Percentiles rank a stretch among this genome's conserved stretches.
phyloP scores from a whole-genome alignment of 768 basidiomycete genomes.

The Hygrocybe punicea region DNA sequence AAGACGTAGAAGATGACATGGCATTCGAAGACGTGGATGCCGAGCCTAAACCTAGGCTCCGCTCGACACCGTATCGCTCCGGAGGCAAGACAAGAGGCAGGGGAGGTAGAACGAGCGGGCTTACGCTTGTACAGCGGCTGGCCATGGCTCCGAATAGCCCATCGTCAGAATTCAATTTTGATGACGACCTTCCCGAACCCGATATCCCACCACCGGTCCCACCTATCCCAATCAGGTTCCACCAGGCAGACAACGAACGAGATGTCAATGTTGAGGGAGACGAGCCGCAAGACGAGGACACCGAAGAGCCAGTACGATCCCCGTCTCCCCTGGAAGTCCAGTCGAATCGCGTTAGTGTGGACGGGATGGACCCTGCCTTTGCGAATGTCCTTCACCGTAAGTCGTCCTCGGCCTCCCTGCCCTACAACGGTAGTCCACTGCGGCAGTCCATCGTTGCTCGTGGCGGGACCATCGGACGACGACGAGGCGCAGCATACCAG shows the following conservation, averaged over 20 bases:
- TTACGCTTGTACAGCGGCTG: constrained; percentile 59
- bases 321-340: constrained; percentile 38
- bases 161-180: constrained; percentile 46
- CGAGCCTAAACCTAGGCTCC: constrained; percentile 36
- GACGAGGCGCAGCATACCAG: constrained; percentile 66
- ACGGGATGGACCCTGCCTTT: constrained; percentile 85
- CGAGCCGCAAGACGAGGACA: constrained; percentile 27
- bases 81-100: constrained; percentile 49
- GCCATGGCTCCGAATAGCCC: constrained; percentile 55
- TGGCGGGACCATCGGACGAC: constrained; percentile 49
- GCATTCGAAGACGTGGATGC: constrained; percentile 48
- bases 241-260: constrained; percentile 31
- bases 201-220: constrained; percentile 41
- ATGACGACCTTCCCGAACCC: constrained; percentile 27
- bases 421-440: constrained; percentile 54
- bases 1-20: constrained; percentile 46
- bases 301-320: constrained; percentile 30
- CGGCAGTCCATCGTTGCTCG: constrained; percentile 55
- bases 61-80: constrained; percentile 55
- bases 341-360: constrained; percentile 69
- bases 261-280: constrained; percentile 32
- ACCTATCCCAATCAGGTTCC: constrained; percentile 38
- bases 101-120: constrained; percentile 51
- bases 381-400: constrained; percentile 71
- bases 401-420: constrained; percentile 43